phyloP scores from a whole-genome alignment of 2,329 filamentous ascomycete genomes.

The Phialocephala sp. region DNA sequence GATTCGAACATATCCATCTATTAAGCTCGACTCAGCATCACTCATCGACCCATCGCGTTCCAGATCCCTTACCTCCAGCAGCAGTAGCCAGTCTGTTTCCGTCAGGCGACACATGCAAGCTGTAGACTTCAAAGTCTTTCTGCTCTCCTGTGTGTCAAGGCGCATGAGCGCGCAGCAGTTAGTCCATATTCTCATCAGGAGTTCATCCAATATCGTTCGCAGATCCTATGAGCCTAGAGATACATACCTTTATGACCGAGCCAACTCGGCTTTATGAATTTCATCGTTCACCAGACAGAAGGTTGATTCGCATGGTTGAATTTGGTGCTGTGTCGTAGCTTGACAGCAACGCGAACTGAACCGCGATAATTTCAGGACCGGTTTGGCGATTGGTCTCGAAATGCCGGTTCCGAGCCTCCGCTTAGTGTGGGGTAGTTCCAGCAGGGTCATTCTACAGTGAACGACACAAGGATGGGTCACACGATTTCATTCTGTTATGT shows the following conservation, averaged over 20 bases:
- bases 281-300: slow-evolving; percentile 58
- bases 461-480: not conserved
- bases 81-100: slow-evolving; percentile 90
- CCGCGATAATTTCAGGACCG: slow-evolving; percentile 23
- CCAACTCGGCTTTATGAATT: slow-evolving; percentile 94
- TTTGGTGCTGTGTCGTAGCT: slow-evolving; percentile 19
- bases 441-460: not conserved
- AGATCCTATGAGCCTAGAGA: slow-evolving; percentile 24
- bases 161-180: slow-evolving; percentile 38
- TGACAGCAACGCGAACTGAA: slow-evolving; percentile 11
- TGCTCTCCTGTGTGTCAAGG: slow-evolving; percentile 72
- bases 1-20: slow-evolving; percentile 94
- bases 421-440: slow-evolving; percentile 11
- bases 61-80: slow-evolving; percentile 72
- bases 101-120: slow-evolving; percentile 95
- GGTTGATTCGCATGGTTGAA: slow-evolving; percentile 39
- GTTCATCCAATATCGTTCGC: slow-evolving; percentile 16
- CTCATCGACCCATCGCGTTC: slow-evolving; percentile 1
- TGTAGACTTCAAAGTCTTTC: slow-evolving; percentile 98
- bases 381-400: slow-evolving; percentile 28
- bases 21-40: slow-evolving; percentile 31
- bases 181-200: slow-evolving; percentile 26
- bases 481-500: not conserved
- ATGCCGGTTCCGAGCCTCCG: slow-evolving; percentile 4
- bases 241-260: slow-evolving; percentile 84